Percentiles rank a stretch among this genome's conserved stretches.
Conservation (phyloP, 2,329 filamentous ascomycete genomes). For the Davidsoniella virescens region DNA sequence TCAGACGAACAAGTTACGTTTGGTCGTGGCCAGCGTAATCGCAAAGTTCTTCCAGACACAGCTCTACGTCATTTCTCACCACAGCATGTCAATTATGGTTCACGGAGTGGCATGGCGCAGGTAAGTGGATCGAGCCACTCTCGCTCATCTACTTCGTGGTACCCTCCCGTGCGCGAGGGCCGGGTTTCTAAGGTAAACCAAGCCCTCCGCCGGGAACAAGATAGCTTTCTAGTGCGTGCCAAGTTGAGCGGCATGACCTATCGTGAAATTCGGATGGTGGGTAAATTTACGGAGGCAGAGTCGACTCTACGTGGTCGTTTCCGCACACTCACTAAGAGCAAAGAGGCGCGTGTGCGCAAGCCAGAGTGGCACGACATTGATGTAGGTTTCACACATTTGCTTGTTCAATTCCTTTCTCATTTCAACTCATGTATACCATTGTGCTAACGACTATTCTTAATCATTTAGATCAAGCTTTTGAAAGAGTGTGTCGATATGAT, state of each 20-base stretch:
- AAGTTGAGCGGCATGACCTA: constrained; percentile 45
- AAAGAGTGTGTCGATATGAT: constrained; percentile 26
- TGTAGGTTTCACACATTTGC: constrained; percentile 31
- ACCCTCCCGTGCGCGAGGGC: constrained; percentile 1
- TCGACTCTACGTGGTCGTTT: constrained; percentile 56
- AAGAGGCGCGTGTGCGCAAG: constrained; percentile 44
- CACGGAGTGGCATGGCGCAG: too few relatives aligned
- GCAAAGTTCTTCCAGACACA: not conserved
- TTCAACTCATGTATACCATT: not conserved
- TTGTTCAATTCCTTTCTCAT: not conserved
- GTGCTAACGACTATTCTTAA: not conserved
- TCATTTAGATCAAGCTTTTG: constrained; percentile 27
- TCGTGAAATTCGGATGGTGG: constrained; percentile 40
- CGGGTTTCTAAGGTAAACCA: constrained; percentile 5
- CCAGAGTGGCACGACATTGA: constrained; percentile 48
- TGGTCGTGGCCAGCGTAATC: not conserved
- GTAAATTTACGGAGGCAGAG: constrained; percentile 46
- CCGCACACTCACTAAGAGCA: constrained; percentile 47
- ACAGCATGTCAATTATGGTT: not conserved
- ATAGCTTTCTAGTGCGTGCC: constrained; percentile 35
- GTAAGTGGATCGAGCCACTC: too few relatives aligned
- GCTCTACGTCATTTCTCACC: not conserved
- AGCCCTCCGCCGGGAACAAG: constrained; percentile 18
- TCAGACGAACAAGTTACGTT: not conserved
- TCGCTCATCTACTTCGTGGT: not conserved